phyloP scores from a whole-genome alignment of 768 basidiomycete genomes.

The Paxillus involutus region DNA sequence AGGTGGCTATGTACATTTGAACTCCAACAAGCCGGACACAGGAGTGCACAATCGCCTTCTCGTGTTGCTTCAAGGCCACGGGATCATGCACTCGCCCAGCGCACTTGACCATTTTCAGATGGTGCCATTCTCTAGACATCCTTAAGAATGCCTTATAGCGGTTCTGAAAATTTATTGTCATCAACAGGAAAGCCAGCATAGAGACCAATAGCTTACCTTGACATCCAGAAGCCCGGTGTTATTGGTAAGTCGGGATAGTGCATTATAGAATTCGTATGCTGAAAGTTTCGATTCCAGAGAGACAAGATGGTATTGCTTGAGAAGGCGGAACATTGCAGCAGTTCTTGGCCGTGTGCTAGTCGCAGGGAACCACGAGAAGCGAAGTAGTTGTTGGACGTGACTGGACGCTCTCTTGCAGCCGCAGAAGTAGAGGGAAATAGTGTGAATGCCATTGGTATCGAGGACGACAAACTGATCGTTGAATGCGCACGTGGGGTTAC shows the following conservation, averaged over 20 bases:
- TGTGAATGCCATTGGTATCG: constrained; percentile 21
- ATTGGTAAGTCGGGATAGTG: constrained; percentile 21
- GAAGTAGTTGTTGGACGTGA: constrained; percentile 6
- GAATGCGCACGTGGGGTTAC: neutral
- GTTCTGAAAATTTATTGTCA: neutral
- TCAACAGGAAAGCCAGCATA: too few species aligned
- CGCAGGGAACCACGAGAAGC: constrained; percentile 8
- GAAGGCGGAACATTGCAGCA: neutral
- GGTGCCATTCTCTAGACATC: constrained; percentile 19
- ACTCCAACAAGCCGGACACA: constrained; percentile 28
- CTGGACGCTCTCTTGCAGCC: constrained; percentile 1
- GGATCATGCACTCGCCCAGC: constrained; percentile 24
- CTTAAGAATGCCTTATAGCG: constrained; percentile 14
- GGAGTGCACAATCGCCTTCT: constrained; percentile 21
- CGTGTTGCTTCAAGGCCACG: constrained; percentile 19
- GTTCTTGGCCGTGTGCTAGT: neutral
- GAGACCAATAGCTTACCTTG: neutral
- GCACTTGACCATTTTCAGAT: constrained; percentile 24
- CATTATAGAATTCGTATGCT: constrained; percentile 26
- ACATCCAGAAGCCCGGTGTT: constrained; percentile 20
- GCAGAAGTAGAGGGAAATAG: constrained; percentile 14
- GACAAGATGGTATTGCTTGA: constrained; percentile 27
- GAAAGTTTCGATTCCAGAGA: constrained; percentile 30
- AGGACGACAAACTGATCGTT: constrained; percentile 20
- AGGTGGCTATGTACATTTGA: too few species aligned